A percentile compares a stretch with the other conserved stretches of the same genome.
These are phyloP conservation scores for Cytospora piceae DNA, from an alignment of 2,329 filamentous ascomycete genomes.

Conservation along the genomic window DNA sequence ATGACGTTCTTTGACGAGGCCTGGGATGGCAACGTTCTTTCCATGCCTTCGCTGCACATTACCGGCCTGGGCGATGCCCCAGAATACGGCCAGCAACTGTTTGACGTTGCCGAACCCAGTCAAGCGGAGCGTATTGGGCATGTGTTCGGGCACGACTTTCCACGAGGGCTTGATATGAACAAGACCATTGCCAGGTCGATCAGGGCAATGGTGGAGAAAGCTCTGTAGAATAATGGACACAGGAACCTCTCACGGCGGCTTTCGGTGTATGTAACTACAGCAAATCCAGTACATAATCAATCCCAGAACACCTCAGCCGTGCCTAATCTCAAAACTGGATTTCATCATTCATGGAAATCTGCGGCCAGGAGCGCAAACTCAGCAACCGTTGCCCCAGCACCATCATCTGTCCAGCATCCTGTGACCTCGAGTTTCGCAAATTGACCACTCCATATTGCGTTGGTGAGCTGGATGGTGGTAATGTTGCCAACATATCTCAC, in stretches of 20 bases:
- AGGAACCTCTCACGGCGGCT: neutral
- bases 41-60: conserved; percentile 27
- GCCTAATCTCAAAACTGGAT: neutral
- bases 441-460: conserved; percentile 20
- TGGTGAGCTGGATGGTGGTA: conserved; percentile 17
- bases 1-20: conserved; percentile 26
- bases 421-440: conserved; percentile 25
- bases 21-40: conserved; percentile 26
- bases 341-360: neutral
- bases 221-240: conserved; percentile 8
- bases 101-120: conserved; percentile 21
- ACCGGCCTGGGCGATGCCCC: conserved; percentile 23
- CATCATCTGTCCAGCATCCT: conserved; percentile 20
- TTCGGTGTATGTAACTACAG: neutral
- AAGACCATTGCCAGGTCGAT: conserved; percentile 26
- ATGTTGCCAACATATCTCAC: conserved; percentile 23
- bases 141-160: conserved; percentile 28
- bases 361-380: conserved; percentile 19
- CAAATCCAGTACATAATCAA: conserved; percentile 5
- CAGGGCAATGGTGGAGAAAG: conserved; percentile 23
- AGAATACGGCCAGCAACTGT: conserved; percentile 27
- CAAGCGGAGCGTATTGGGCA: conserved; percentile 24
- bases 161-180: conserved; percentile 27
- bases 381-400: conserved; percentile 19
- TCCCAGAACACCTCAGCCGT: neutral